A percentile compares a stretch with the other conserved stretches of the same genome.
These are phyloP conservation scores for Chlorella ohadii DNA, from an alignment of 139 green algal genomes.

Conservation along the genomic window DNA sequence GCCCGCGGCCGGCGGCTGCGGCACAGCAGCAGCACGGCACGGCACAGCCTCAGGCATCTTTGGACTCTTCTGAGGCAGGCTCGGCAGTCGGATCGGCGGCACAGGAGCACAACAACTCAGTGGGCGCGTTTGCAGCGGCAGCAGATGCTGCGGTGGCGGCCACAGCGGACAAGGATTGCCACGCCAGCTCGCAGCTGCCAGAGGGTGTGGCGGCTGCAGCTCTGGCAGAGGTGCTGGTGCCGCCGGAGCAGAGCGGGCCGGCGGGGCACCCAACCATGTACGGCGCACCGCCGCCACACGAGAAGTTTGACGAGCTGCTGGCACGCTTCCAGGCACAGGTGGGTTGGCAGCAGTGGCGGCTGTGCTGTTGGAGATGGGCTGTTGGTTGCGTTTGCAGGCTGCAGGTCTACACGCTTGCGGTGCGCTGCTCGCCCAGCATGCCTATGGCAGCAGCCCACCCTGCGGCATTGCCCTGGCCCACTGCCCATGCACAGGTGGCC, in stretches of 20 bases:
- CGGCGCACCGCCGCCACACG: not conserved
- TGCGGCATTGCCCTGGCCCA: not conserved
- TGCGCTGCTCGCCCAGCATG: too few species aligned
- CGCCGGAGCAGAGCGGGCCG: too few species aligned
- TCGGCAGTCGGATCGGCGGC: not conserved
- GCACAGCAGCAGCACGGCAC: not conserved
- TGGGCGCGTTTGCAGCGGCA: not conserved
- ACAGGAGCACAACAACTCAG: not conserved
- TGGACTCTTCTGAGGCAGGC: not conserved
- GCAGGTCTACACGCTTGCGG: not conserved
- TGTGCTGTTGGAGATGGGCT: too few species aligned
- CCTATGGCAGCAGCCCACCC: not conserved
- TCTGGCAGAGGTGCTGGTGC: not conserved
- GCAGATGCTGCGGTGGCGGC: not conserved
- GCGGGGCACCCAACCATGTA: not conserved
- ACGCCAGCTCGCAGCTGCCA: too few species aligned
- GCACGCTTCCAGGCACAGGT: slow-evolving; percentile 15
- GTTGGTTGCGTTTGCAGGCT: too few species aligned
- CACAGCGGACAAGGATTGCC: too few species aligned
- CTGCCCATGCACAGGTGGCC: slow-evolving; percentile 7
- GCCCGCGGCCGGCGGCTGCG: not conserved
- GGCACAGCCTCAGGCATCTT: not conserved
- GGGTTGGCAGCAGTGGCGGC: too few species aligned
- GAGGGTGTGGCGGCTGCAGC: not conserved
- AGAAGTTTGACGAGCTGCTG: slow-evolving; percentile 2